These are phyloP conservation scores for Kluyveromyces sp. DNA, from an alignment of 1,139 yeast species.

Conservation along the genomic window DNA sequence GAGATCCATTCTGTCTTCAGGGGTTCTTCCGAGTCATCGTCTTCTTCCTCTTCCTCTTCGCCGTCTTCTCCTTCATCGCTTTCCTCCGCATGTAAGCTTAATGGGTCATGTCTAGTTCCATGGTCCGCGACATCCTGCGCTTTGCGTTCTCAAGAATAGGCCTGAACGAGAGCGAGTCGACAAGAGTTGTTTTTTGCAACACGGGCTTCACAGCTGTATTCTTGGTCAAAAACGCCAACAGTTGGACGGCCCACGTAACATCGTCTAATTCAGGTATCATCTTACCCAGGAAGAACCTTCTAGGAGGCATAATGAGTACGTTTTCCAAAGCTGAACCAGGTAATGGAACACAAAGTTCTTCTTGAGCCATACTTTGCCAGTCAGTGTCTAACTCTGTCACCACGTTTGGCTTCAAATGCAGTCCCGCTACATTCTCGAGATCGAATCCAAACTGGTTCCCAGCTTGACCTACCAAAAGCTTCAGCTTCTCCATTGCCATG, in stretches of 20 bases:
- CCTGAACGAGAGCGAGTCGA: slow-evolving; percentile 37
- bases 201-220: slow-evolving; percentile 71
- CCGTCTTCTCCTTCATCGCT: background rate
- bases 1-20: slow-evolving; percentile 3
- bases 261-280: slow-evolving; percentile 87
- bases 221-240: slow-evolving; percentile 87
- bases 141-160: slow-evolving; percentile 20
- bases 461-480: slow-evolving; percentile 2
- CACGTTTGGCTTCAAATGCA: slow-evolving; percentile 4
- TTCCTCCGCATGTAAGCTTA: slow-evolving; percentile 3
- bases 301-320: slow-evolving; percentile 37
- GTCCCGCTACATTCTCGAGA: slow-evolving; percentile 6
- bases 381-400: slow-evolving; percentile 9
- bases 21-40: slow-evolving; percentile 3
- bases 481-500: slow-evolving; percentile 7
- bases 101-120: slow-evolving; percentile 7
- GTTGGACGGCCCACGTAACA: slow-evolving; percentile 86
- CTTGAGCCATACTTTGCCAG: slow-evolving; percentile 8
- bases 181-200: slow-evolving; percentile 62
- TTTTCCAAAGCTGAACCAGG: slow-evolving; percentile 6
- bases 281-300: slow-evolving; percentile 66
- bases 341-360: slow-evolving; percentile 1
- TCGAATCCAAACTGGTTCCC: slow-evolving; percentile 3
- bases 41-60: slow-evolving; percentile 1
- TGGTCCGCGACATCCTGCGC: background rate